phyloP scores from a whole-genome alignment of 2,329 filamentous ascomycete genomes.

The Alternaria atra region DNA sequence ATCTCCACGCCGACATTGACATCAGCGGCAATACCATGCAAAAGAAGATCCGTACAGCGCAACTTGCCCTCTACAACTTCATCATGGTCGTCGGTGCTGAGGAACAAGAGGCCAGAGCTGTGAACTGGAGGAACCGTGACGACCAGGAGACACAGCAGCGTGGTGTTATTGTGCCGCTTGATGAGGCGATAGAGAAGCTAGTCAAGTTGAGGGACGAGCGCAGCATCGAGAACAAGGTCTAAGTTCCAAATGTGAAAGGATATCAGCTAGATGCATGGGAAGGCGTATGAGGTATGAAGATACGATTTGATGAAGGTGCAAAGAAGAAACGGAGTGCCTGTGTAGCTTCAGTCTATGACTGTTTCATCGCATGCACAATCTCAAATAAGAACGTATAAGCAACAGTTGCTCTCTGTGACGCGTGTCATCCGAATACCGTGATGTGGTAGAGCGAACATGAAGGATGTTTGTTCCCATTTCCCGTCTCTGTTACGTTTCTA shows the following conservation, averaged over 20 bases:
- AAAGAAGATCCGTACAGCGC: conserved; percentile 87
- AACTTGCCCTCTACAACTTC: conserved; percentile 84
- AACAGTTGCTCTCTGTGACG: not conserved
- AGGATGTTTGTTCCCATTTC: not conserved
- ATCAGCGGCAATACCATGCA: conserved; percentile 81
- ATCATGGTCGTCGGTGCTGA: conserved; percentile 75
- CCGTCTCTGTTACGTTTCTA: not conserved
- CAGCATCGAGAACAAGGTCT: conserved; percentile 45
- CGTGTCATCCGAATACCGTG: not conserved
- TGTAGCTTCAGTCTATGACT: not conserved
- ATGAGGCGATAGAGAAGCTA: conserved; percentile 66
- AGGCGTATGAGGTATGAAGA: conserved; percentile 14
- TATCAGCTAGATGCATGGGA: conserved; percentile 7
- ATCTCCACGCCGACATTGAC: conserved; percentile 76
- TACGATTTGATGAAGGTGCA: conserved; percentile 14
- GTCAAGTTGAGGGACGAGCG: conserved; percentile 56
- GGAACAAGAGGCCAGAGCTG: conserved; percentile 66
- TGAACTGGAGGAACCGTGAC: conserved; percentile 72
- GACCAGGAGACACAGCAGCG: conserved; percentile 69
- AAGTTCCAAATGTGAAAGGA: not conserved
- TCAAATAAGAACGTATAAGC: not conserved
- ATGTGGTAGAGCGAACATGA: not conserved
- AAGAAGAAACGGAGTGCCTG: not conserved
- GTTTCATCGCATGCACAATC: not conserved
- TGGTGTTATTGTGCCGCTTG: conserved; percentile 68